Percentiles rank a stretch among this genome's conserved stretches.
Evolutionary conservation across 768 basidiomycete genomes (phyloP).

Genomic region (Suillus subluteus): DNA sequence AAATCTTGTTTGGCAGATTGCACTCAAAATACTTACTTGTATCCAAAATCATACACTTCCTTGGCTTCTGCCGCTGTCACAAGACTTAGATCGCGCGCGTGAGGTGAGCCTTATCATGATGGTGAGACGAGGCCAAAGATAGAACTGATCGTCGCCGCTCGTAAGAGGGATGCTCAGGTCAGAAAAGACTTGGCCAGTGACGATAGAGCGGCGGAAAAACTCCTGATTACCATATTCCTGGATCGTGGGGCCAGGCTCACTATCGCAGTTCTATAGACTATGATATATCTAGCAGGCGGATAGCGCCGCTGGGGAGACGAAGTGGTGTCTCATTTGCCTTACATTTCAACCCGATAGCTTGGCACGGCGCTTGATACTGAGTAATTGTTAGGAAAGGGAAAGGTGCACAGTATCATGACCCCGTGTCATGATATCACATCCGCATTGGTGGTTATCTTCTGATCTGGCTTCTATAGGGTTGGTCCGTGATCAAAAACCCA

Average conservation of each 20-base stretch:
- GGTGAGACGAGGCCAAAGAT: constrained; percentile 35
- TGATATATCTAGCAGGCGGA: constrained; percentile 9
- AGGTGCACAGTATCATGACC: not conserved
- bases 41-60: constrained; percentile 12
- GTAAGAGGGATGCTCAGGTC: constrained; percentile 24
- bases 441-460: not conserved
- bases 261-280: constrained; percentile 22
- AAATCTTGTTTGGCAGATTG: constrained; percentile 40
- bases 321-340: constrained; percentile 44
- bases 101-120: constrained; percentile 38
- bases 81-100: constrained; percentile 31
- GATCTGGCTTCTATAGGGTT: not conserved
- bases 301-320: constrained; percentile 44
- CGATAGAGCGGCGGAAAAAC: constrained; percentile 22
- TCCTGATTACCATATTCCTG: constrained; percentile 17
- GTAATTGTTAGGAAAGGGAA: not conserved
- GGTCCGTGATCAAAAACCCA: not conserved
- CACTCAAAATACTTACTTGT: constrained; percentile 47
- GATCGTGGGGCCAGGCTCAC: constrained; percentile 31
- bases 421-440: not conserved
- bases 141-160: constrained; percentile 28
- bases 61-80: constrained; percentile 25
- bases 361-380: not conserved
- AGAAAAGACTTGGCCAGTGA: constrained; percentile 26
- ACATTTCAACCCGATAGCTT: not conserved